These are phyloP conservation scores for Sphaerulina populicola DNA, from an alignment of 2,329 filamentous ascomycete genomes.

Conservation along the genomic window DNA sequence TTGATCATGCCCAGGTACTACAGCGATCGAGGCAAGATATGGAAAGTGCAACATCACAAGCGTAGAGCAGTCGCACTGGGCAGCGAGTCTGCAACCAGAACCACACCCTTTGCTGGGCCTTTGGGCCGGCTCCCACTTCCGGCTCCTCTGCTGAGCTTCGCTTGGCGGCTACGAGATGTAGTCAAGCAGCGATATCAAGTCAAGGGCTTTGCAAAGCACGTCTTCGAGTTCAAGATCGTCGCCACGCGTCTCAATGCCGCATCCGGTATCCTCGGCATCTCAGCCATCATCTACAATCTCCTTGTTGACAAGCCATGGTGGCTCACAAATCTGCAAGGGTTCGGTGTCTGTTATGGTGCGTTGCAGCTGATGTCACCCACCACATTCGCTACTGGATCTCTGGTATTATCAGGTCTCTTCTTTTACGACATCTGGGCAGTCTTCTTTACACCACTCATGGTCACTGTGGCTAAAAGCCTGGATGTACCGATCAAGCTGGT, in stretches of 20 bases:
- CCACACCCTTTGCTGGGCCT: constrained; percentile 47
- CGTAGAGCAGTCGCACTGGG: constrained; percentile 27
- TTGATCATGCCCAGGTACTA: constrained; percentile 69
- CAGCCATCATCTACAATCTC: constrained; percentile 56
- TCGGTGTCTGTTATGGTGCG: constrained; percentile 73
- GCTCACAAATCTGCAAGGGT: constrained; percentile 77
- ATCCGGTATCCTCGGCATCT: constrained; percentile 48
- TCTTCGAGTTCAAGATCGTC: constrained; percentile 40
- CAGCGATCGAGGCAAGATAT: constrained; percentile 44
- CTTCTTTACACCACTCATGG: constrained; percentile 80
- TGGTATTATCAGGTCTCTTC: constrained; percentile 73
- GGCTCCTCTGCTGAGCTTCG: constrained; percentile 24
- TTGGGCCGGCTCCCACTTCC: constrained; percentile 44
- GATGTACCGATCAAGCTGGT: constrained; percentile 91
- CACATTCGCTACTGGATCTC: constrained; percentile 70
- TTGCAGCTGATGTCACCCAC: constrained; percentile 81
- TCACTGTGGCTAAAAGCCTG: constrained; percentile 76
- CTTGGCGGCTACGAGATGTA: constrained; percentile 46
- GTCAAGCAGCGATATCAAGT: constrained; percentile 46
- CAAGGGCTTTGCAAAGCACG: constrained; percentile 44
- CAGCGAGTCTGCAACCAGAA: constrained; percentile 16
- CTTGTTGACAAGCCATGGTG: constrained; percentile 56
- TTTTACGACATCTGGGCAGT: constrained; percentile 94
- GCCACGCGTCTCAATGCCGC: constrained; percentile 49
- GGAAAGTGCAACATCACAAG: constrained; percentile 37